A percentile compares a stretch with the other conserved stretches of the same genome.
phyloP scores from a whole-genome alignment of 2,329 filamentous ascomycete species.

The Colletotrichum gloeosporioides region DNA sequence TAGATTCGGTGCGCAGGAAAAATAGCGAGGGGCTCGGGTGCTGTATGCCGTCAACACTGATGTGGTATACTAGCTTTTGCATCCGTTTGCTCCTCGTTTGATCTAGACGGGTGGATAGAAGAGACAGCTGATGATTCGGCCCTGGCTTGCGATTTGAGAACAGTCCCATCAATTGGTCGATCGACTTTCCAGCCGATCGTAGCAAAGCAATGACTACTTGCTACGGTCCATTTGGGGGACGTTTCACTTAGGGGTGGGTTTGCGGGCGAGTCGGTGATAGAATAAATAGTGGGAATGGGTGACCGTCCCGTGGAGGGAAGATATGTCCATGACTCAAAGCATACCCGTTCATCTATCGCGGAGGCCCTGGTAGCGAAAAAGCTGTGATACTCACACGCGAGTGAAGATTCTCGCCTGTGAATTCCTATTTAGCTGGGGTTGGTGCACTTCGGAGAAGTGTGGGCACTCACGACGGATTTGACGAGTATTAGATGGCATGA shows the following conservation, averaged over 20 bases:
- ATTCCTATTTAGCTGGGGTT: background rate
- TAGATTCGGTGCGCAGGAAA: background rate
- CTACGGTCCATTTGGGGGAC: background rate
- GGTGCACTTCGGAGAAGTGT: background rate
- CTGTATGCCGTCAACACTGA: background rate
- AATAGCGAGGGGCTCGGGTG: background rate
- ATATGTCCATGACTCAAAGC: background rate
- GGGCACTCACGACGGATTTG: background rate
- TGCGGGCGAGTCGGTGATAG: background rate
- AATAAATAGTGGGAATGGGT: background rate
- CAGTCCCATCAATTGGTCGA: background rate
- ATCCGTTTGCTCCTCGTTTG: background rate
- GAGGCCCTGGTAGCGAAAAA: background rate
- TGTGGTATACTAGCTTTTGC: background rate
- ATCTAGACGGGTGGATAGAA: background rate
- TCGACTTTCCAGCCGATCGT: background rate
- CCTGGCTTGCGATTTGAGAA: background rate
- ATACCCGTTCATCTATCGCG: background rate
- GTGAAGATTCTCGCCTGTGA: background rate
- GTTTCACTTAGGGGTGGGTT: background rate
- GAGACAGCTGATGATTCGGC: background rate
- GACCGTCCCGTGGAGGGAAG: background rate
- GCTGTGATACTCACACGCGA: background rate
- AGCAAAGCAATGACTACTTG: background rate
- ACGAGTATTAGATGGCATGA: background rate